These are phyloP conservation scores for Chloranthus sessilifolius DNA, from an alignment of 164 flowering plant species.

Conservation along the genomic window DNA sequence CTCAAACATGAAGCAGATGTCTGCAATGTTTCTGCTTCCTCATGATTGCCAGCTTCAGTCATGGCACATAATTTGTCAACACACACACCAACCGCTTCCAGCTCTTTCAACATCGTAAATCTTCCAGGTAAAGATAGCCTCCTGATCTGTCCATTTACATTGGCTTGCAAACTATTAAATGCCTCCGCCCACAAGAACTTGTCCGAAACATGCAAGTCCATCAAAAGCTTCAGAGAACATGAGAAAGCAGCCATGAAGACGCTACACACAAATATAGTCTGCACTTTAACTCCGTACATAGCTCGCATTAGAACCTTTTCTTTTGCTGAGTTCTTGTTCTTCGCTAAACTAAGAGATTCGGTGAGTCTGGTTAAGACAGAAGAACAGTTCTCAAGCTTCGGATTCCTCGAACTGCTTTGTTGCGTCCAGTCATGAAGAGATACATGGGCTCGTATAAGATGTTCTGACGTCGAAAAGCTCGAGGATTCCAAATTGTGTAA, in stretches of 20 bases:
- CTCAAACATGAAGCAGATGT: constrained; percentile 30
- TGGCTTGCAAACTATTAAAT: constrained; percentile 42
- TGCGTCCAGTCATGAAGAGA: constrained; percentile 69
- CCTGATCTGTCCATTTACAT: constrained; percentile 52
- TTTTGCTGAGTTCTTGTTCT: constrained; percentile 71
- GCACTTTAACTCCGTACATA: constrained; percentile 77
- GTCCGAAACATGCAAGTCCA: constrained; percentile 44
- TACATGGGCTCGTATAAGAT: constrained; percentile 33
- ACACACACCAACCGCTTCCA: constrained; percentile 45
- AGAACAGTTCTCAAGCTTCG: constrained; percentile 46
- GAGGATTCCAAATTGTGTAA: constrained; percentile 40
- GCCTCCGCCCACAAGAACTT: constrained; percentile 55
- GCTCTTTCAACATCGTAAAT: constrained; percentile 45
- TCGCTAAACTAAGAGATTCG: constrained; percentile 45
- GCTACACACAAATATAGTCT: constrained; percentile 57
- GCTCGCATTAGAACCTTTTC: constrained; percentile 87
- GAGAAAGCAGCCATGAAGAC: constrained; percentile 60
- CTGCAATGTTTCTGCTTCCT: constrained; percentile 28
- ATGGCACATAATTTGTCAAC: constrained; percentile 41
- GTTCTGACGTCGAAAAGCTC: constrained; percentile 24
- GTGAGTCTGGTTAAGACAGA: constrained; percentile 36
- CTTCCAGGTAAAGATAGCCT: constrained; percentile 24
- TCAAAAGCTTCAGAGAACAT: constrained; percentile 46
- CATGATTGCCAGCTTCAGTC: constrained; percentile 18
- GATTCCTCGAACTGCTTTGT: constrained; percentile 44